phyloP scores from a whole-genome alignment of 805 yeast species.

The Cyberlindnera petersonii region DNA sequence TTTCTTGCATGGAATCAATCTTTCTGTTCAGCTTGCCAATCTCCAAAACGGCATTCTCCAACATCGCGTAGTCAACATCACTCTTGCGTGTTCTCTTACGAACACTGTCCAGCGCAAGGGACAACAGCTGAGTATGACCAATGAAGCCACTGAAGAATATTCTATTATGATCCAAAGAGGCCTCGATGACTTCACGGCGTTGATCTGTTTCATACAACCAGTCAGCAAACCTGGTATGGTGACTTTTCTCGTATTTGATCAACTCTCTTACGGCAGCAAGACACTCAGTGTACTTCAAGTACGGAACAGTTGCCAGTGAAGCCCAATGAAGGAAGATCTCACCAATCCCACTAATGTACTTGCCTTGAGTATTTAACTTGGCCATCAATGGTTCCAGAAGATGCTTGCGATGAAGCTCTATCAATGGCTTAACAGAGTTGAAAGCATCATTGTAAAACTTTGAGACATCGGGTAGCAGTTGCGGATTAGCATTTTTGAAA shows the following conservation, averaged over 20 bases:
- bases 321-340: conserved; percentile 66
- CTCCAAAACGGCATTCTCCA: conserved; percentile 50
- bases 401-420: conserved; percentile 49
- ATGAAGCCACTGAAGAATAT: conserved; percentile 55
- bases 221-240: conserved; percentile 42
- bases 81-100: conserved; percentile 43
- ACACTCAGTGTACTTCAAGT: conserved; percentile 55
- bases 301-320: conserved; percentile 47
- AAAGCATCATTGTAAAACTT: conserved; percentile 58
- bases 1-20: conserved; percentile 60
- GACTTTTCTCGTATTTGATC: conserved; percentile 41
- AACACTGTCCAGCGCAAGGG: conserved; percentile 60
- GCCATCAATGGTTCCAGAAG: conserved; percentile 56
- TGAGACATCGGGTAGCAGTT: conserved; percentile 45
- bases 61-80: conserved; percentile 47
- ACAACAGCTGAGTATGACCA: conserved; percentile 53
- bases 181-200: conserved; percentile 38
- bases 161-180: conserved; percentile 47
- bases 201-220: conserved; percentile 57
- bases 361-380: conserved; percentile 59
- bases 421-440: conserved; percentile 50
- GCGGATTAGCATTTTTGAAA: conserved; percentile 36
- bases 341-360: conserved; percentile 60
- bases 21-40: conserved; percentile 51
- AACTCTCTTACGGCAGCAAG: conserved; percentile 59